Evolutionary conservation across 1,284 basidiomycete species (phyloP).

Genomic region (Cryptococcus hybrid): DNA sequence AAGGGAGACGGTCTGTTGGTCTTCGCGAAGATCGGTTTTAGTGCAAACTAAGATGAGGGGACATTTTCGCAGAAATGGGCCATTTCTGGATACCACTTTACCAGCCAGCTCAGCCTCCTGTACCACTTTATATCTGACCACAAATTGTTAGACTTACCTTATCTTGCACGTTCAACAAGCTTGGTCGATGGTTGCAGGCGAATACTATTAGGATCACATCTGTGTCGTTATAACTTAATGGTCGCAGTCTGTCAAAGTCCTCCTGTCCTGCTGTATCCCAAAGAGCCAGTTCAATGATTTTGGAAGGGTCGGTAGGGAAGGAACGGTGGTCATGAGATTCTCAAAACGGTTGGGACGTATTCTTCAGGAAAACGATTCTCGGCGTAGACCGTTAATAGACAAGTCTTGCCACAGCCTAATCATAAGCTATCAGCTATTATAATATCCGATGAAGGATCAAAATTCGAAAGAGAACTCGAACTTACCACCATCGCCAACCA

Average conservation of each 20-base stretch:
- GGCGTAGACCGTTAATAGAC: slow-evolving; percentile 64
- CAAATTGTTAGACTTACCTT: not conserved
- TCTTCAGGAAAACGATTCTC: slow-evolving; percentile 97
- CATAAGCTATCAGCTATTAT: not conserved
- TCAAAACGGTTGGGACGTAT: slow-evolving; percentile 97
- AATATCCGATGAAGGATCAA: not conserved
- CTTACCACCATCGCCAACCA: slow-evolving; percentile 59
- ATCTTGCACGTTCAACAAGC: slow-evolving; percentile 73
- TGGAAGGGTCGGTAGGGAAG: slow-evolving; percentile 68
- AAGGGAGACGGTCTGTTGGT: slow-evolving; percentile 86
- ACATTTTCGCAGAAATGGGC: slow-evolving; percentile 95
- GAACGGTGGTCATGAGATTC: slow-evolving; percentile 89
- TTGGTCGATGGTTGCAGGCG: slow-evolving; percentile 94
- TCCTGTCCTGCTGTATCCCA: slow-evolving; percentile 99
- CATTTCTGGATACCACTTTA: slow-evolving; percentile 99
- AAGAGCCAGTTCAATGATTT: slow-evolving; percentile 84
- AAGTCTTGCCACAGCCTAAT: slow-evolving; percentile 61
- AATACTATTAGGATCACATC: slow-evolving; percentile 97
- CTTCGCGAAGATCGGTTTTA: slow-evolving; percentile 89
- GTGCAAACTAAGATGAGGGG: too few relatives aligned
- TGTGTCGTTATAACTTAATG: slow-evolving; percentile 93
- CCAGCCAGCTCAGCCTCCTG: too few relatives aligned
- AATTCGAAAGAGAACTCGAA: not conserved
- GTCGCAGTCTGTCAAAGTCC: slow-evolving; percentile 92
- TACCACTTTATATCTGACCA: too few relatives aligned